Percentiles rank a stretch among this genome's conserved stretches.
Conservation (phyloP, 495 filamentous ascomycete species). For the Talaromyces borbonicus region DNA sequence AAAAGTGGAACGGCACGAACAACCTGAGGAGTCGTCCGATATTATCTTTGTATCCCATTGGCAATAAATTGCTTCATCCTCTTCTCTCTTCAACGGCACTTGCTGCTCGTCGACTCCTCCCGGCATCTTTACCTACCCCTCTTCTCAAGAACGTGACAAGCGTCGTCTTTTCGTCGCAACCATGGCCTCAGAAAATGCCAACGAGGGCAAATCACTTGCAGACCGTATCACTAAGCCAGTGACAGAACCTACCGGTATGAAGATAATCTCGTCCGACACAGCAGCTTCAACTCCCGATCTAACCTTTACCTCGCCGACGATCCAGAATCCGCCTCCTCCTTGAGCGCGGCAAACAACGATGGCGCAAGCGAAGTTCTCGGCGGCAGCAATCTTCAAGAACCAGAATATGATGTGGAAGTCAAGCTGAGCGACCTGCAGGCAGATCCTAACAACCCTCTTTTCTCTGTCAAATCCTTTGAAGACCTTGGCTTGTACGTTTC, state of each 20-base stretch:
- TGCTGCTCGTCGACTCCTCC: neutral
- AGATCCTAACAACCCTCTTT: conserved; percentile 79
- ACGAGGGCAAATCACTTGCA: conserved; percentile 40
- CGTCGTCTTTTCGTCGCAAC: neutral
- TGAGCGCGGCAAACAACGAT: conserved; percentile 36
- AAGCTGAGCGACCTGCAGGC: conserved; percentile 82
- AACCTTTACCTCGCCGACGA: conserved; percentile 1
- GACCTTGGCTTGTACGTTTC: conserved; percentile 69
- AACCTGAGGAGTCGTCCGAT: too few species aligned
- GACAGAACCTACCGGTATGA: conserved; percentile 11
- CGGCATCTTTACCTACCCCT: neutral
- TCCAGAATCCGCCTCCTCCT: conserved; percentile 13
- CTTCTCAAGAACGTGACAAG: neutral
- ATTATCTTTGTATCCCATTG: too few species aligned
- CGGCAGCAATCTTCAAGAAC: conserved; percentile 56
- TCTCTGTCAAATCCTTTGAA: conserved; percentile 75
- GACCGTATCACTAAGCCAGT: conserved; percentile 50
- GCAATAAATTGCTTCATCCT: neutral
- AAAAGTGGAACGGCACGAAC: too few species aligned
- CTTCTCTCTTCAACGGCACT: neutral
- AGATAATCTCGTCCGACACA: conserved; percentile 1
- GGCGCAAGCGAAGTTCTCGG: conserved; percentile 33
- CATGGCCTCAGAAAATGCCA: conserved; percentile 26
- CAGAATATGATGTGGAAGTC: conserved; percentile 74
- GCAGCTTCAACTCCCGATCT: conserved; percentile 8